A percentile compares a stretch with the other conserved stretches of the same genome.
Evolutionary conservation across 2,329 filamentous ascomycete species (phyloP).

Genomic region (Talaromyces sp.): DNA sequence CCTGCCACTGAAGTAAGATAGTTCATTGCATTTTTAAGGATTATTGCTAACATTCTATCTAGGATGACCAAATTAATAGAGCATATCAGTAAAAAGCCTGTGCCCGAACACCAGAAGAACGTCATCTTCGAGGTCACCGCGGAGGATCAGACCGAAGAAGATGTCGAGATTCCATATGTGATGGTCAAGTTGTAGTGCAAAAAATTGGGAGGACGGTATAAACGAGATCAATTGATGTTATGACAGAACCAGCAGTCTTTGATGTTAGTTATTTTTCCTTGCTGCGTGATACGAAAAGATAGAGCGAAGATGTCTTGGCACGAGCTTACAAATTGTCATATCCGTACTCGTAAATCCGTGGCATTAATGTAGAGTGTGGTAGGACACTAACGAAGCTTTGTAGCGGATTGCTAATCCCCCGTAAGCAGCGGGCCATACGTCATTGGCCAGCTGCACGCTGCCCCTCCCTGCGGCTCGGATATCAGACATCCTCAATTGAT

Average conservation of each 20-base stretch:
- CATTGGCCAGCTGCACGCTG: neutral
- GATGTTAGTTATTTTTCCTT: neutral
- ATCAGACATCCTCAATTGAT: neutral
- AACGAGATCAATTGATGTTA: neutral
- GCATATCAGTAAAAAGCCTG: conserved; percentile 82
- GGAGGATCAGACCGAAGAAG: conserved; percentile 82
- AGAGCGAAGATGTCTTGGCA: neutral
- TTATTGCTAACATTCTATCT: conserved; percentile 20
- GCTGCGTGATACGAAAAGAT: neutral
- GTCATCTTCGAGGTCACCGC: conserved; percentile 95
- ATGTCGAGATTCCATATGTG: conserved; percentile 95
- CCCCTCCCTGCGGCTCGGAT: neutral
- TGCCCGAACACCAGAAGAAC: conserved; percentile 88
- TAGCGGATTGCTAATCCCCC: neutral
- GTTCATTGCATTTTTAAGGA: neutral
- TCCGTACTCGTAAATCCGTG: neutral
- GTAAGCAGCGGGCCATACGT: neutral
- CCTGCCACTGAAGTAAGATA: conserved; percentile 61
- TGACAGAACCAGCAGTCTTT: neutral
- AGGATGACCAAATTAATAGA: conserved; percentile 87
- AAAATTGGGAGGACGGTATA: neutral
- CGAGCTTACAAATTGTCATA: neutral
- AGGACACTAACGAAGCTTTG: neutral
- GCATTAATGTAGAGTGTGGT: neutral
- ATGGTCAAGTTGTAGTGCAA: conserved; percentile 64